phyloP scores from a whole-genome alignment of 2,329 filamentous ascomycete genomes.

The Fusarium subtropicale region DNA sequence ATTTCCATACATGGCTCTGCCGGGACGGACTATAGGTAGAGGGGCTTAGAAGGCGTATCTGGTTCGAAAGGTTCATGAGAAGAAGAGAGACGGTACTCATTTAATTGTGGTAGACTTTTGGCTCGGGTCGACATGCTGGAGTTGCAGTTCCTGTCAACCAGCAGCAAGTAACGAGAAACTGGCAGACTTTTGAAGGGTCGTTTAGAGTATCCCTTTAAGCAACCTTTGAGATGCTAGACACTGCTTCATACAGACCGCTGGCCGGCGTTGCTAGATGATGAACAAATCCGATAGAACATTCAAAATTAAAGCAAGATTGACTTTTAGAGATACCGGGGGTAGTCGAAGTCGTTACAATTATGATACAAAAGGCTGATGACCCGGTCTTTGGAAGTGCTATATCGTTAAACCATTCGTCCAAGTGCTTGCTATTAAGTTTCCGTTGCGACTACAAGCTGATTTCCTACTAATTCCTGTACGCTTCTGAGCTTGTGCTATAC shows the following conservation, averaged over 20 bases:
- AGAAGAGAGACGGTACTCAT: not conserved
- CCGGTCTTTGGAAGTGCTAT: not conserved
- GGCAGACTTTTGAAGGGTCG: too few species aligned
- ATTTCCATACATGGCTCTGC: not conserved
- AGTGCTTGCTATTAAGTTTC: not conserved
- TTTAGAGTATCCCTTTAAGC: not conserved
- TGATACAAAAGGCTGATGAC: not conserved
- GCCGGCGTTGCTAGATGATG: not conserved
- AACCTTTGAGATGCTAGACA: not conserved
- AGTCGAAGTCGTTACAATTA: not conserved
- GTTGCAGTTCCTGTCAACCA: not conserved
- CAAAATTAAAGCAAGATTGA: not conserved
- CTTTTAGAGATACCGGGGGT: not conserved
- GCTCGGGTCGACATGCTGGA: not conserved
- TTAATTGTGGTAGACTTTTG: not conserved
- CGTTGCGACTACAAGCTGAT: not conserved
- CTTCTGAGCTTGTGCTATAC: too few species aligned
- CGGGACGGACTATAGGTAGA: not conserved
- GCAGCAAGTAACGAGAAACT: not conserved
- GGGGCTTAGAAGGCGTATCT: slow-evolving; percentile 22
- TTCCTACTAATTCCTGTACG: not conserved
- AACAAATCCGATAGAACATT: not conserved
- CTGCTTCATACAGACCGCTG: not conserved
- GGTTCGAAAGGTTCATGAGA: not conserved
- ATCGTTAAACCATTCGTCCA: not conserved